Conservation (phyloP, 768 basidiomycete genomes). For the Leccinum disarticulatum region DNA sequence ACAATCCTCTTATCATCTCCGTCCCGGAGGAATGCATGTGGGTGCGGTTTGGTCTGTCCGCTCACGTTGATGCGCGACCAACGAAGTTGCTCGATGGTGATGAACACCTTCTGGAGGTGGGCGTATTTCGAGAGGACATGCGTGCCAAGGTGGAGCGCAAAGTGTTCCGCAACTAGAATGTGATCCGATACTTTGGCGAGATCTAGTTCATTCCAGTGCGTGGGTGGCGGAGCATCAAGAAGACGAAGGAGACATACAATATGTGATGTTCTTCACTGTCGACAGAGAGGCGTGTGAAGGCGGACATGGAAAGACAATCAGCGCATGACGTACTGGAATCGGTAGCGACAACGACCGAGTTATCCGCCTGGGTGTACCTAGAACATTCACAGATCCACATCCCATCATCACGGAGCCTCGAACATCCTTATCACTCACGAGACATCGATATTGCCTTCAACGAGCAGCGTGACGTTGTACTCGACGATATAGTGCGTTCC, state of each 20-base stretch:
- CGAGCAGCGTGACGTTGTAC: conserved; percentile 74
- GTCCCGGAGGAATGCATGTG: conserved; percentile 83
- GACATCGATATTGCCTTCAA: conserved; percentile 81
- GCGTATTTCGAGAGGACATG: conserved; percentile 80
- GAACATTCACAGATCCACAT: neutral
- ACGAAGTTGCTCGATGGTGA: conserved; percentile 75
- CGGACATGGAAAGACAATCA: neutral
- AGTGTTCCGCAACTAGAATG: conserved; percentile 78
- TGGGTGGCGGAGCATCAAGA: neutral
- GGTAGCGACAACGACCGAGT: conserved; percentile 84
- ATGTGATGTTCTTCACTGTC: conserved; percentile 67
- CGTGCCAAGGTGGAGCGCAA: conserved; percentile 83
- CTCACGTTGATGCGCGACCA: conserved; percentile 77
- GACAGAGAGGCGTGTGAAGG: neutral
- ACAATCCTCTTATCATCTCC: conserved; percentile 85
- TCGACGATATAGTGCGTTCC: conserved; percentile 75
- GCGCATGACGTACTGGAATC: conserved; percentile 68
- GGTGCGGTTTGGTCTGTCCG: conserved; percentile 50
- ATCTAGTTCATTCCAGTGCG: conserved; percentile 39
- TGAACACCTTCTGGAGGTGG: conserved; percentile 68
- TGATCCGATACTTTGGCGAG: conserved; percentile 89
- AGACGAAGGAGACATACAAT: conserved; percentile 41
- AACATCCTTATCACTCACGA: conserved; percentile 47
- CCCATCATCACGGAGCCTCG: neutral
- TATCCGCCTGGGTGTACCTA: conserved; percentile 88